Evolutionary conservation across 345 rosid species (phyloP).

Genomic region (Populus pruinosa): DNA sequence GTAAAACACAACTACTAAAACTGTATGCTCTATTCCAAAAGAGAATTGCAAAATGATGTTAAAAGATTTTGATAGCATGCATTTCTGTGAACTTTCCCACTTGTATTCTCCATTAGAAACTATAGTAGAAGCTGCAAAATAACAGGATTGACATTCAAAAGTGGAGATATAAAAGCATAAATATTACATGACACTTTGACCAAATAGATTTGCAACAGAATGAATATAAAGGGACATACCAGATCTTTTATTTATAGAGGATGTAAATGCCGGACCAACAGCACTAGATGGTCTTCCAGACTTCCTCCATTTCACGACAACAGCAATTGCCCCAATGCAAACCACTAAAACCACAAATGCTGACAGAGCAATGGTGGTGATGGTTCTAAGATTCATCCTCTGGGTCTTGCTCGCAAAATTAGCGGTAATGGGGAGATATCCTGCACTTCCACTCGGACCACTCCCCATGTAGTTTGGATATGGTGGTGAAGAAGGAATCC

Average conservation of each 20-base stretch:
- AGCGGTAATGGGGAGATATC: slow-evolving; percentile 73
- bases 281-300: slow-evolving; percentile 81
- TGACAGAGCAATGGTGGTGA: slow-evolving; percentile 68
- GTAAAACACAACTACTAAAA: neutral
- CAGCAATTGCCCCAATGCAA: slow-evolving; percentile 59
- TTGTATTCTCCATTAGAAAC: neutral
- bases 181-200: neutral
- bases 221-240: slow-evolving; percentile 36
- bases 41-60: neutral
- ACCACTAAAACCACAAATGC: slow-evolving; percentile 76
- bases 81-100: neutral
- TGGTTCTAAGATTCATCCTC: slow-evolving; percentile 66
- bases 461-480: slow-evolving; percentile 45
- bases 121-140: neutral
- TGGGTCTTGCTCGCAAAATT: slow-evolving; percentile 56
- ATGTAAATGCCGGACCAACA: slow-evolving; percentile 66
- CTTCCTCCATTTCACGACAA: slow-evolving; percentile 73
- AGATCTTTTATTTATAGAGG: slow-evolving; percentile 76
- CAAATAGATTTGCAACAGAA: neutral
- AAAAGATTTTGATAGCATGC: neutral
- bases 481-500: slow-evolving; percentile 82
- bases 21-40: neutral
- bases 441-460: slow-evolving; percentile 64
- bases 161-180: neutral
- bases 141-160: neutral